Base-by-base conservation (phyloP, 345 rosid genomes). In the Rhizophora apiculata region DNA sequence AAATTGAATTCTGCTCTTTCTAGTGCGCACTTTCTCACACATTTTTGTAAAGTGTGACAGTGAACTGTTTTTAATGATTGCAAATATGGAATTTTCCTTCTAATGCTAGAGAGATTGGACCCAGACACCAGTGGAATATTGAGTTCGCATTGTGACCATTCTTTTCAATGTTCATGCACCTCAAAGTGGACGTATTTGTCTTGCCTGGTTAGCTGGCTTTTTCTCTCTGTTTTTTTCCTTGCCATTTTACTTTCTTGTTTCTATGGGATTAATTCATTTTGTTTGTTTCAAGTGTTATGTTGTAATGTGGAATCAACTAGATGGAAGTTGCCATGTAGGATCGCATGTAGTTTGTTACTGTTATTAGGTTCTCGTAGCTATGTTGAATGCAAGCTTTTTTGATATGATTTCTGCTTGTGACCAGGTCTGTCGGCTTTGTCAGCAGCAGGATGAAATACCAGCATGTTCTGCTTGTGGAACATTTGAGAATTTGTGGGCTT, bases 101-200 rank as follows among this genome's bases (percentile, higher is more conserved):
- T 63, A 8, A 55, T 71, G 62, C 29, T 83, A 95, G 92, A 95
- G 86, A 84, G 99, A 79, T 80, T 95, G 80, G 99, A 90, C 77
- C 90, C 90, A 7, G 99, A 95, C 69, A 92, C 96, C 43, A 85
- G 97, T 32, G 99, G 96, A 54, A 86, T 95, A 69, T 83, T 84
- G 19, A 87, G 92, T 68, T 87, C 96, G 4, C 84, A 86, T 32
- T 92, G 98, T 83, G 98, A 95, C 78, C 98, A 95, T 82, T 92
- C 99, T 15, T 95, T 92, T 82, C 93, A 88, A 52, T 95, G 99
- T 70, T 85, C 89, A 0, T 92, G 99, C 82, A 88, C 93, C 77
- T 86, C 96, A 5, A 95, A 92, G 72, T 92, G 99, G 99, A 95
- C 97, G 48, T 83, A 85, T 60, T 78, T 92, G 73, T 95, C 99